Percentiles rank a stretch among this genome's conserved stretches.
These are phyloP conservation scores for Podaxis sp. DNA, from an alignment of 768 basidiomycete genomes.

Conservation along the genomic window DNA sequence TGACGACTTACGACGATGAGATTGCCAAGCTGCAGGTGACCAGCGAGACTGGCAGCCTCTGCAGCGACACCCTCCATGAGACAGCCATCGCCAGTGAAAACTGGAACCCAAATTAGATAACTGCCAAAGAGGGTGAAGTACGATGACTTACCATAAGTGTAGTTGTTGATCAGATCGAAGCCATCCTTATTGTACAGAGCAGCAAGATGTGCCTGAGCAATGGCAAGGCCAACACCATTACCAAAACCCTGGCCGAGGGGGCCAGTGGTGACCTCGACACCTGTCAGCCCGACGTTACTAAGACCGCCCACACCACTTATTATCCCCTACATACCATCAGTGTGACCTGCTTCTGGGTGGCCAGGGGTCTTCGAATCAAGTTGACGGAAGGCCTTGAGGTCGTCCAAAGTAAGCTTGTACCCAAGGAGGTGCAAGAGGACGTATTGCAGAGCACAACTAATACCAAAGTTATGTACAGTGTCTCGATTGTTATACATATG, in stretches of 20 bases:
- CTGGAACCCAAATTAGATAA: conserved; percentile 34
- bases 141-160: conserved; percentile 71
- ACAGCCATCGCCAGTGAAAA: conserved; percentile 94
- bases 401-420: conserved; percentile 89
- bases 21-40: conserved; percentile 92
- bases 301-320: not conserved
- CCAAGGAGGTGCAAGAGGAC: conserved; percentile 88
- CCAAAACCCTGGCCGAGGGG: conserved; percentile 95
- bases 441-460: conserved; percentile 91
- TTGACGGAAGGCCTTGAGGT: conserved; percentile 93
- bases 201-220: conserved; percentile 87
- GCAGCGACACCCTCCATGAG: conserved; percentile 96
- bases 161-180: conserved; percentile 81
- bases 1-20: conserved; percentile 73
- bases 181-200: conserved; percentile 89
- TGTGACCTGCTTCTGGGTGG: conserved; percentile 79
- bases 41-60: conserved; percentile 90
- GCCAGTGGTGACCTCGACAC: conserved; percentile 91
- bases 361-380: conserved; percentile 88
- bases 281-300: conserved; percentile 28
- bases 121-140: conserved; percentile 6
- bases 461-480: conserved; percentile 12
- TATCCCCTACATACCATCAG: conserved; percentile 36
- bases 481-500: not conserved
- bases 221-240: conserved; percentile 91